Evolutionary conservation across 2,329 filamentous ascomycete genomes (phyloP), one percentile per base, ranked within the genome.

Genomic region (Laburnicola sp.): DNA sequence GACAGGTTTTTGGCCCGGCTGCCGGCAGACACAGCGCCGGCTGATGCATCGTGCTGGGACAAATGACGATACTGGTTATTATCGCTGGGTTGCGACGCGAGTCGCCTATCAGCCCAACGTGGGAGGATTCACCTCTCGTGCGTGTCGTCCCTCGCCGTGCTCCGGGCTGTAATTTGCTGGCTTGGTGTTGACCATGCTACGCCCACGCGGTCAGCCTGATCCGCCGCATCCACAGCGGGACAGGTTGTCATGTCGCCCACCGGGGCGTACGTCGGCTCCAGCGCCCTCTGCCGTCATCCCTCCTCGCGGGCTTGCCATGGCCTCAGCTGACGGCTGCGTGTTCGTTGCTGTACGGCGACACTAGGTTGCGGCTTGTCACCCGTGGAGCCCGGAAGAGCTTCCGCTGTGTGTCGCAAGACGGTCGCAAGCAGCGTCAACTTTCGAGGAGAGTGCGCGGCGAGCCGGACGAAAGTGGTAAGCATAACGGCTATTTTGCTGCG

Each of bases 21-120:
- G 52, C 51, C 62, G 53, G 60, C 56, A 47, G 45, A 48, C 46
- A 53, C 60, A 58, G 27, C 21, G 56, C 41, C 45, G 21, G 40
- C 48, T 46, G 54, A 56, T 90, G 53, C 54, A 53, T 54, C 43
- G 57, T 55, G 57, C 54, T 58, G 54, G 51, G 45, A 56, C 50
- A 54, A 38, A 49, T 60, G 53, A 58, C 51, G 53, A 61, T 59
- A 54, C 58, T 49, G 51, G 50, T 53, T 50, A 51, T 59, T 45
- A 53, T 52, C 48, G 54, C 57, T 56, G 89, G 47, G 88, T 91
- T 46, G n/a, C n/a, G n/a, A n/a, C n/a, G n/a, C n/a, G n/a, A n/a
- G n/a, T n/a, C n/a, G n/a, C n/a, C 1, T 48, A 44, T 50, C 45
- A 58, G 57, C 54, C 52, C 1, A 52, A 44, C 45, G 57, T 40